Conservation (phyloP, 2,329 filamentous ascomycete genomes). For the Chlorencoelia australis region DNA sequence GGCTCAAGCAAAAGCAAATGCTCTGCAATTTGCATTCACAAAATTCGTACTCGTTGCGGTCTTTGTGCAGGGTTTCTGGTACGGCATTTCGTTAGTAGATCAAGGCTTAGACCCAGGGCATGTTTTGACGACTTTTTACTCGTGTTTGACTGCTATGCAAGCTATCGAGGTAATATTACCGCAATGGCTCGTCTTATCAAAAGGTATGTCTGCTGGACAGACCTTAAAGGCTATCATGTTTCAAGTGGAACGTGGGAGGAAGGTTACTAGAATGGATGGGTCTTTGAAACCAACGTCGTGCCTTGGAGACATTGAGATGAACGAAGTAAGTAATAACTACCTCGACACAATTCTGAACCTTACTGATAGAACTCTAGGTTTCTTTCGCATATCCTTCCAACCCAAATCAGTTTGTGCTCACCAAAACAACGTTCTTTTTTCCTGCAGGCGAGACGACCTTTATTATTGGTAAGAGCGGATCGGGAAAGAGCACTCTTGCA, state of each 20-base stretch:
- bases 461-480: constrained; percentile 77
- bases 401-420: constrained; percentile 47
- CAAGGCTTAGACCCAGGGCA: constrained; percentile 48
- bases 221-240: constrained; percentile 43
- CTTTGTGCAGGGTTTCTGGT: constrained; percentile 88
- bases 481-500: constrained; percentile 82
- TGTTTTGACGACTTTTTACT: constrained; percentile 78
- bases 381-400: constrained; percentile 74
- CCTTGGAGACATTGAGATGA: constrained; percentile 58
- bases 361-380: constrained; percentile 41
- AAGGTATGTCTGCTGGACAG: constrained; percentile 65
- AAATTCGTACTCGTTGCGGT: constrained; percentile 66
- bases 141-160: constrained; percentile 66
- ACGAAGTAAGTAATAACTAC: constrained; percentile 42
- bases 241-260: constrained; percentile 22
- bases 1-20: constrained; percentile 57
- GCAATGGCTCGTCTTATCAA: constrained; percentile 66
- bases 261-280: constrained; percentile 25
- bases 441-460: constrained; percentile 65
- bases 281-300: constrained; percentile 35
- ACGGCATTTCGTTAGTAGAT: constrained; percentile 61
- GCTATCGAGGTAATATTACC: constrained; percentile 65
- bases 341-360: neutral
- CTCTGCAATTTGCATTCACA: constrained; percentile 62
- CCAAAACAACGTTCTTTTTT: constrained; percentile 57